Conservation (phyloP, 306 rosid species). For the Betula pendula region DNA sequence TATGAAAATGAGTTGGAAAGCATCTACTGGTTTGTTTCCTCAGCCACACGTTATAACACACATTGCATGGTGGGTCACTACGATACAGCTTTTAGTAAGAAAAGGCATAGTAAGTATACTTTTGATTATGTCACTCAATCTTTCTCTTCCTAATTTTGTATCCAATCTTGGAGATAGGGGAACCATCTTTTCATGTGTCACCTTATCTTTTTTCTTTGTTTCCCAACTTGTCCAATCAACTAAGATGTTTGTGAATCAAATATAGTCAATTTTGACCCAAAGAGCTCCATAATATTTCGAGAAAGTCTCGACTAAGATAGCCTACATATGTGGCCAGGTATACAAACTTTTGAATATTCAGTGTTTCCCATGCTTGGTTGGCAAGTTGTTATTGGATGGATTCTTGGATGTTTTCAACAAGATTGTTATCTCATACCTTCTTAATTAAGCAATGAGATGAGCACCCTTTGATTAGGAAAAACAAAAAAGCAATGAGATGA, state of each 20-base stretch:
- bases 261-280: background rate
- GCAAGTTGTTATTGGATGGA: constrained; percentile 11
- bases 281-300: background rate
- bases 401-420: background rate
- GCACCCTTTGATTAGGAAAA: too few relatives aligned
- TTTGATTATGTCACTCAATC: background rate
- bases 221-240: background rate
- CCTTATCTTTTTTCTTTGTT: background rate
- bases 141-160: background rate
- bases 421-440: background rate
- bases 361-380: background rate
- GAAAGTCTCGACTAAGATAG: background rate
- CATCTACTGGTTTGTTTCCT: background rate
- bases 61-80: background rate
- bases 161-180: background rate
- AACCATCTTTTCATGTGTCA: background rate
- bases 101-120: background rate
- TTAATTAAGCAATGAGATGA: background rate
- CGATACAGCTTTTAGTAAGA: background rate
- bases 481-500: too few relatives aligned
- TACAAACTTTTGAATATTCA: background rate
- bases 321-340: background rate
- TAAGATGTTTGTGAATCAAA: background rate
- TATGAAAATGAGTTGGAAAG: background rate
- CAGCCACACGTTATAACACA: background rate